Conservation (phyloP, 257 asterid genomes). For the Fraxinus cuspidata region DNA sequence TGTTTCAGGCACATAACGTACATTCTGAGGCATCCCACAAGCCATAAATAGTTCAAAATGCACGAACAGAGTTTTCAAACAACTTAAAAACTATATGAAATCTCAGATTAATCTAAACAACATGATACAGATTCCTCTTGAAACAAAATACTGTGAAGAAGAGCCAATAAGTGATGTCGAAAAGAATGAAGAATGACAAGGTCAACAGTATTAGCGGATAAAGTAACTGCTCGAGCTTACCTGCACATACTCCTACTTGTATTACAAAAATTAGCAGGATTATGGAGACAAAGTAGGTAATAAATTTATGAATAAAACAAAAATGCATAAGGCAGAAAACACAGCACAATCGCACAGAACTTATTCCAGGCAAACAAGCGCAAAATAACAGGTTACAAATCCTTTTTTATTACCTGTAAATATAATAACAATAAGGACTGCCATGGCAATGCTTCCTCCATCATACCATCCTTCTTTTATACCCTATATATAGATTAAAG, state of each 20-base stretch:
- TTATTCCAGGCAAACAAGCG: constrained; percentile 11
- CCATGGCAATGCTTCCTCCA: constrained; percentile 96
- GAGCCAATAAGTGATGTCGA: neutral
- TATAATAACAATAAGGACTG: constrained; percentile 77
- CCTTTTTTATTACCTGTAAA: constrained; percentile 64
- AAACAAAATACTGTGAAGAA: neutral
- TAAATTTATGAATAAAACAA: neutral
- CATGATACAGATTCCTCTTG: neutral
- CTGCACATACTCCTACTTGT: neutral
- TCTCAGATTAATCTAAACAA: too few species aligned
- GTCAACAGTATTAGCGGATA: neutral
- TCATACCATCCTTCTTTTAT: constrained; percentile 98
- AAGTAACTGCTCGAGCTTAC: neutral
- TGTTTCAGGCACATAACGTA: neutral
- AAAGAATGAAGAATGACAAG: neutral
- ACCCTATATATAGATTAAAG: constrained; percentile 53
- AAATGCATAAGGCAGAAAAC: constrained; percentile 3
- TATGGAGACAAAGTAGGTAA: neutral
- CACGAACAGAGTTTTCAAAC: neutral
- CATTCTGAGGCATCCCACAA: neutral
- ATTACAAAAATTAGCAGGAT: neutral
- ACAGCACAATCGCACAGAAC: constrained; percentile 7
- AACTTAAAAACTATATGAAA: neutral
- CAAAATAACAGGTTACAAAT: constrained; percentile 5
- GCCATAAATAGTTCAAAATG: neutral